Conservation (phyloP, 805 yeast genomes). For the Yarrowia porcina region DNA sequence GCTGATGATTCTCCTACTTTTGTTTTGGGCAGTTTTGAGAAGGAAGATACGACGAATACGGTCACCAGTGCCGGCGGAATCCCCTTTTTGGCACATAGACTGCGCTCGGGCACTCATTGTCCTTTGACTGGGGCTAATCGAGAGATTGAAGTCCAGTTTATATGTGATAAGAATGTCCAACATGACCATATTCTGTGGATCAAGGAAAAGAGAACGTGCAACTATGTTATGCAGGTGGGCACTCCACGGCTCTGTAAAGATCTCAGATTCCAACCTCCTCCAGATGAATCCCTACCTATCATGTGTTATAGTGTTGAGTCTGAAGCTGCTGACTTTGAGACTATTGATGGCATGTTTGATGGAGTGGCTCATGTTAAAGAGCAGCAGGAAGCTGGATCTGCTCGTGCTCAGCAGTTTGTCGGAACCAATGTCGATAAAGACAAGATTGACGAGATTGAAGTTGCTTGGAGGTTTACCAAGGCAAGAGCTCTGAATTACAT, state of each 20-base stretch:
- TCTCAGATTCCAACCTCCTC: conserved; percentile 38
- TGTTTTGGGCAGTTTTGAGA: conserved; percentile 36
- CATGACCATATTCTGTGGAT: conserved; percentile 41
- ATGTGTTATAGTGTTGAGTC: conserved; percentile 5
- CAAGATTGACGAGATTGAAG: conserved; percentile 8
- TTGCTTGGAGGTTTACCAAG: conserved; percentile 8
- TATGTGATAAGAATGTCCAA: conserved; percentile 47
- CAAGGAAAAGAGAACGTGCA: conserved; percentile 55
- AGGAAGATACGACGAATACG: conserved; percentile 7
- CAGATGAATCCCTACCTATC: conserved; percentile 31
- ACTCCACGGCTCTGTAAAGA: conserved; percentile 51
- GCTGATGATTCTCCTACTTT: conserved; percentile 34
- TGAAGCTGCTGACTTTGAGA: neutral
- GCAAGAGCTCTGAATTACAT: conserved; percentile 18
- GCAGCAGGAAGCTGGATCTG: neutral
- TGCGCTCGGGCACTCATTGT: conserved; percentile 56
- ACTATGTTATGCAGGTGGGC: conserved; percentile 50
- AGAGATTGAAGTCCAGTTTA: conserved; percentile 52
- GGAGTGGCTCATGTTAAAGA: neutral
- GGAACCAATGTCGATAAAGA: neutral
- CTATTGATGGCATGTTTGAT: conserved; percentile 19
- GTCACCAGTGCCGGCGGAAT: conserved; percentile 32
- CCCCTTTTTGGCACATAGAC: conserved; percentile 38
- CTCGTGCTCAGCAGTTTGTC: neutral
- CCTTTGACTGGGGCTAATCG: conserved; percentile 56